Base-by-base conservation (phyloP, 1,284 basidiomycete species). In the Coniferiporia sulphurascens region DNA sequence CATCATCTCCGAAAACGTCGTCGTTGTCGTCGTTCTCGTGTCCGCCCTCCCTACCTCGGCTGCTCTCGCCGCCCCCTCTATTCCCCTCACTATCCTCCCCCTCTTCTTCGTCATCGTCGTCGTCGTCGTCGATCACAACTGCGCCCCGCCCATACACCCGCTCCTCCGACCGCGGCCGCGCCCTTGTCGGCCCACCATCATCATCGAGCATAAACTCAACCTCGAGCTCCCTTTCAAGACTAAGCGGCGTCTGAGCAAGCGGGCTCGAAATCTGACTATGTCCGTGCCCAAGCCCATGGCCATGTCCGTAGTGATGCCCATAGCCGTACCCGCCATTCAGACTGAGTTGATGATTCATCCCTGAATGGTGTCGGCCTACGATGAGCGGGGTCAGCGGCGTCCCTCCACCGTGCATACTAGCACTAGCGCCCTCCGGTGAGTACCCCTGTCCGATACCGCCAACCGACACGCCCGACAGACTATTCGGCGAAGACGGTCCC, bases 221-320 rank as follows among this genome's bases (percentile, higher is more conserved):
- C 15, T 52, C 50, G 4, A 34, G 50, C 50, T 51, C 53, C 3
- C 32, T 27, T 34, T 56, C 59, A 41, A 35, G 27, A 36, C 54
- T 61, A 9, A 61, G 41, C 36, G 60, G 60, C 21, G 49, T 58
- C 51, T 58, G 60, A 17, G 60, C 60, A 8, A 61, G 51, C n/a
- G 60, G 60, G 48, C 60, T 61, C 8, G 60, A 61, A 46, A 58
- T 48, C 36, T 52, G 51, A 34, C 36, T n/a, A n/a, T 38, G 17
- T 27, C 27, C 27, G 27, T 21, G 32, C 32, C 15, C 36, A 10
- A 7, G 51, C 34, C 4, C 32, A 13, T 19, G 48, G 8, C 50
- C 52, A 15, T 35, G 41, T 1, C 21, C 49, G 17, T 52, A 19
- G 22, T 54, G 36, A 17, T 51, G 36, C 3, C 22, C 41, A 48